A percentile compares a stretch with the other conserved stretches of the same genome.
phyloP scores from a whole-genome alignment of 257 asterid genomes.

The Solanum etuberosum region DNA sequence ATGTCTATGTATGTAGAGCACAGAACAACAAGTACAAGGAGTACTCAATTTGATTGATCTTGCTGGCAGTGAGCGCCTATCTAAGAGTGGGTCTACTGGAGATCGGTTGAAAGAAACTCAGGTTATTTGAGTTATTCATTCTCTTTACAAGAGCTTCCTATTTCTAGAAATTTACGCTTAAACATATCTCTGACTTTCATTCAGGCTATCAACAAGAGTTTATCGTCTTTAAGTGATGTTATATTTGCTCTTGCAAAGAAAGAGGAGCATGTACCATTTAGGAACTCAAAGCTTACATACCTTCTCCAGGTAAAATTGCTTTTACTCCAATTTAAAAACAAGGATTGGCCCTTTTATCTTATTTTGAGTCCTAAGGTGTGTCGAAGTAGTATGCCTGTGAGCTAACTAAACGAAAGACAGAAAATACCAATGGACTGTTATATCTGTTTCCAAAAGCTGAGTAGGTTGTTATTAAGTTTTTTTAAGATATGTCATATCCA shows the following conservation, averaged over 20 bases:
- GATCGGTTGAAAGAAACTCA: slow-evolving; percentile 96
- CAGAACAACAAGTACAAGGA: slow-evolving; percentile 92
- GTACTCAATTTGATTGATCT: slow-evolving; percentile 82
- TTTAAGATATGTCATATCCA: not conserved
- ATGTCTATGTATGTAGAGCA: slow-evolving; percentile 31
- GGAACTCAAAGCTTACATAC: slow-evolving; percentile 95
- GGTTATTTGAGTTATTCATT: slow-evolving; percentile 23
- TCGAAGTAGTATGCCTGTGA: not conserved
- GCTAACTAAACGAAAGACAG: not conserved
- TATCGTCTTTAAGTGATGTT: slow-evolving; percentile 90
- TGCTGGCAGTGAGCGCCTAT: slow-evolving; percentile 98
- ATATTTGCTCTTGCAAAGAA: slow-evolving; percentile 90
- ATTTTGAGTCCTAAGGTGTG: not conserved
- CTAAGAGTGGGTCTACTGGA: slow-evolving; percentile 89
- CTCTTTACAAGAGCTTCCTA: not conserved
- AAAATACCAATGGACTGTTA: not conserved
- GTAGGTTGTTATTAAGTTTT: not conserved
- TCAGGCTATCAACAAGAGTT: slow-evolving; percentile 91
- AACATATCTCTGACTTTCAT: not conserved
- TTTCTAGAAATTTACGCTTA: not conserved
- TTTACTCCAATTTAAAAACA: not conserved
- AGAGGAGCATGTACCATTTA: slow-evolving; percentile 87
- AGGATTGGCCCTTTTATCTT: not conserved
- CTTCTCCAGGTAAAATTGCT: slow-evolving; percentile 78
- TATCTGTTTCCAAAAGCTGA: not conserved